A percentile compares a stretch with the other conserved stretches of the same genome.
phyloP scores from a whole-genome alignment of 2,329 filamentous ascomycete genomes.

The Botrytis cinerea region DNA sequence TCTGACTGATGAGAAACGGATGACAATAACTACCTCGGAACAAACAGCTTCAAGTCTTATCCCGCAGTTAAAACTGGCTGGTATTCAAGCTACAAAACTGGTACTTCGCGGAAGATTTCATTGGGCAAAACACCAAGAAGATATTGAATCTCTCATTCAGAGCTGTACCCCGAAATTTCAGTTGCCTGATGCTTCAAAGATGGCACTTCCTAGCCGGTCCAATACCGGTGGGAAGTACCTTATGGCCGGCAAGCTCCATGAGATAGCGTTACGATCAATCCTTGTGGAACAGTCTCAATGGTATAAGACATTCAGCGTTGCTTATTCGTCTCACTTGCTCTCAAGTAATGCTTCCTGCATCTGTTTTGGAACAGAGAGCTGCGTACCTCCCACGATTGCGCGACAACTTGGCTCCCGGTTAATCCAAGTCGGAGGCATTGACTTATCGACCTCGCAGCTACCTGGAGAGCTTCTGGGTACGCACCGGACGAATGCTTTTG shows the following conservation, averaged over 20 bases:
- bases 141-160: too few relatives aligned
- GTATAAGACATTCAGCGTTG: constrained; percentile 40
- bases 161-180: constrained; percentile 37
- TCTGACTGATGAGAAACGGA: too few relatives aligned
- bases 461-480: too few relatives aligned
- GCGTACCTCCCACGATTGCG: constrained; percentile 42
- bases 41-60: too few relatives aligned
- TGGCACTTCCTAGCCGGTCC: constrained; percentile 29
- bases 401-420: constrained; percentile 33
- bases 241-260: constrained; percentile 36
- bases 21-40: too few relatives aligned
- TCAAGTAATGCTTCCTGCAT: constrained; percentile 20
- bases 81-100: too few relatives aligned
- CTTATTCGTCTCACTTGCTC: constrained; percentile 23
- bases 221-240: constrained; percentile 32
- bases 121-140: too few relatives aligned
- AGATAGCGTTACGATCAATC: constrained; percentile 42
- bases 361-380: constrained; percentile 45
- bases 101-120: too few relatives aligned
- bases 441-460: too few relatives aligned
- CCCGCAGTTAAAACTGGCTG: too few relatives aligned
- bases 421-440: background rate
- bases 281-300: constrained; percentile 43
- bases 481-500: too few relatives aligned
- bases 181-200: constrained; percentile 40